A percentile compares a stretch with the other conserved stretches of the same genome.
phyloP scores from a whole-genome alignment of 306 rosid species.

The apple (Malus domestica) region DNA sequence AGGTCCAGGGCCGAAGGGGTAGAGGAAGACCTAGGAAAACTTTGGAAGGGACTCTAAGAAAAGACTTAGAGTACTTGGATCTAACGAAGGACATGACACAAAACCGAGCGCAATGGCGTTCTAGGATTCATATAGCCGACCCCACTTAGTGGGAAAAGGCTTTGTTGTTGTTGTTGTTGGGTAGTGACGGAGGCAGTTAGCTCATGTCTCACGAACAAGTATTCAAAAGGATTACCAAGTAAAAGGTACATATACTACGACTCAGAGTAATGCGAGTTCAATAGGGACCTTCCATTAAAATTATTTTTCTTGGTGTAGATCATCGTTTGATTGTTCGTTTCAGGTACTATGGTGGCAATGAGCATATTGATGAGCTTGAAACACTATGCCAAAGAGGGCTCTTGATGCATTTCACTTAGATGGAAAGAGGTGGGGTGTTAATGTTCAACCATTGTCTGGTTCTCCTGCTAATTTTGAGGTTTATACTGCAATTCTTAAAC shows the following conservation, averaged over 20 bases:
- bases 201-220: constrained; percentile 89
- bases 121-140: too few relatives aligned
- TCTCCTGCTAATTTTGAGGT: constrained; percentile 96
- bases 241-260: constrained; percentile 47
- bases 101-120: too few relatives aligned
- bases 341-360: constrained; percentile 96
- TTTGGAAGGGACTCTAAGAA: too few relatives aligned
- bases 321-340: background rate
- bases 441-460: constrained; percentile 93
- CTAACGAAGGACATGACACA: too few relatives aligned
- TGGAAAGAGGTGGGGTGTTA: constrained; percentile 77
- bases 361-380: constrained; percentile 88
- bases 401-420: constrained; percentile 75
- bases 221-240: constrained; percentile 91
- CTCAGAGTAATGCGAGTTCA: background rate
- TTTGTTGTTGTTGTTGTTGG: too few relatives aligned
- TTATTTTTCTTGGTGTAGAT: background rate
- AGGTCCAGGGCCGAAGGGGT: too few relatives aligned
- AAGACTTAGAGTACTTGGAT: too few relatives aligned
- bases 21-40: too few relatives aligned
- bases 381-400: constrained; percentile 85
- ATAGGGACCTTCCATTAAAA: background rate
- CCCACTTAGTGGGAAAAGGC: too few relatives aligned
- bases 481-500: constrained; percentile 84
- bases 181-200: constrained; percentile 99